Evolutionary conservation across 495 filamentous ascomycete genomes (phyloP).

Genomic region (Daldinia childiae): DNA sequence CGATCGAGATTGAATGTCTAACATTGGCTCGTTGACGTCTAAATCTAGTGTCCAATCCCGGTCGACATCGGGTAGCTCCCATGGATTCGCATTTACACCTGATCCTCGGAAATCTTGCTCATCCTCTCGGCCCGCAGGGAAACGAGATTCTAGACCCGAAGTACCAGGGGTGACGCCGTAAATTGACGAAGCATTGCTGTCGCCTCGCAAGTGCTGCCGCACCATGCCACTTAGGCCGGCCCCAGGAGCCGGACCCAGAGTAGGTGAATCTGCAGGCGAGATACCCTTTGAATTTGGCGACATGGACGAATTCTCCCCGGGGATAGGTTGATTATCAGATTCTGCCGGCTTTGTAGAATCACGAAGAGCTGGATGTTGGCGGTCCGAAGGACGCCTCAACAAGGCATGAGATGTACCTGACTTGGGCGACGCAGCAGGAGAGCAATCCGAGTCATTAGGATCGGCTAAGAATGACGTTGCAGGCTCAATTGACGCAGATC

Average conservation of each 20-base stretch:
- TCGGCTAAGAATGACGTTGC: conserved; percentile 51
- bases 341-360: conserved; percentile 50
- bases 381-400: conserved; percentile 54
- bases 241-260: conserved; percentile 68
- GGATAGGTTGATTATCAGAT: conserved; percentile 41
- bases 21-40: conserved; percentile 43
- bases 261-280: conserved; percentile 75
- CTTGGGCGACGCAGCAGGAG: conserved; percentile 31
- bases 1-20: conserved; percentile 39
- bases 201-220: conserved; percentile 82
- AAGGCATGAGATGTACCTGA: conserved; percentile 38
- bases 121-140: conserved; percentile 45
- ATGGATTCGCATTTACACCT: conserved; percentile 59
- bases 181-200: conserved; percentile 83
- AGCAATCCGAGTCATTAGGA: conserved; percentile 46
- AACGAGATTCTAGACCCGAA: conserved; percentile 51
- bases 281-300: conserved; percentile 40
- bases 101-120: conserved; percentile 41
- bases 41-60: conserved; percentile 44
- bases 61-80: conserved; percentile 50
- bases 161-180: conserved; percentile 57
- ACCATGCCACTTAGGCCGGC: conserved; percentile 83
- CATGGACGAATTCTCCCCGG: conserved; percentile 38
- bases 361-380: conserved; percentile 58
- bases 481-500: conserved; percentile 47